Conservation (phyloP, 2,329 filamentous ascomycete species). For the Colletotrichum trifolii region DNA sequence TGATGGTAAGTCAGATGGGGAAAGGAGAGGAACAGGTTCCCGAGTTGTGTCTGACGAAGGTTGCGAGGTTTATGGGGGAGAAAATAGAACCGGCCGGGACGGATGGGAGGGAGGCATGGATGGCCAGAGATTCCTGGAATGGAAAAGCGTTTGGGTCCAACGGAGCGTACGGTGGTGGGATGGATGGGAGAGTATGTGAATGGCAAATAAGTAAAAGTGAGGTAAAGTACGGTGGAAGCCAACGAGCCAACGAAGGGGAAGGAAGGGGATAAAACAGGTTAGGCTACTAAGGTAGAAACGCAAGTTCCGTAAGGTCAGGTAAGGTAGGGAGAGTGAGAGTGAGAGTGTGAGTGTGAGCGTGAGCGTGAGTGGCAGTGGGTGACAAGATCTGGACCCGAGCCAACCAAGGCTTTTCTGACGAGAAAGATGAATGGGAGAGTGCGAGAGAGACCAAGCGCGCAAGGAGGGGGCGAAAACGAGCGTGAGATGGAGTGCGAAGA, state of each 20-base stretch:
- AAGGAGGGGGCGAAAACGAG: conserved; percentile 6
- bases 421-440: neutral
- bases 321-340: conserved; percentile 4
- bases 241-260: conserved; percentile 25
- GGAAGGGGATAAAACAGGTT: conserved; percentile 25
- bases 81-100: conserved; percentile 19
- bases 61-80: conserved; percentile 9
- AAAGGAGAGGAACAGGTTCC: conserved; percentile 11
- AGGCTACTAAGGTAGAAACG: conserved; percentile 13
- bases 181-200: conserved; percentile 6
- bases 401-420: neutral
- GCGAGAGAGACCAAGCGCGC: neutral
- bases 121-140: conserved; percentile 20
- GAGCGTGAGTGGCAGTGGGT: neutral
- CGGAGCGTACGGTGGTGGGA: conserved; percentile 8
- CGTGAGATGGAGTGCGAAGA: conserved; percentile 3
- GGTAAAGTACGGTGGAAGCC: conserved; percentile 23
- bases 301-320: conserved; percentile 27
- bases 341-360: too few species aligned
- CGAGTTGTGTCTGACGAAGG: conserved; percentile 16
- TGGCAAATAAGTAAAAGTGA: neutral
- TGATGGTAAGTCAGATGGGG: neutral
- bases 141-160: conserved; percentile 9
- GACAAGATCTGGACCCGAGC: conserved; percentile 20
- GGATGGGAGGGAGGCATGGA: conserved; percentile 25